Base-by-base conservation (phyloP, 768 basidiomycete species). In the Rhodotorula diobovata region DNA sequence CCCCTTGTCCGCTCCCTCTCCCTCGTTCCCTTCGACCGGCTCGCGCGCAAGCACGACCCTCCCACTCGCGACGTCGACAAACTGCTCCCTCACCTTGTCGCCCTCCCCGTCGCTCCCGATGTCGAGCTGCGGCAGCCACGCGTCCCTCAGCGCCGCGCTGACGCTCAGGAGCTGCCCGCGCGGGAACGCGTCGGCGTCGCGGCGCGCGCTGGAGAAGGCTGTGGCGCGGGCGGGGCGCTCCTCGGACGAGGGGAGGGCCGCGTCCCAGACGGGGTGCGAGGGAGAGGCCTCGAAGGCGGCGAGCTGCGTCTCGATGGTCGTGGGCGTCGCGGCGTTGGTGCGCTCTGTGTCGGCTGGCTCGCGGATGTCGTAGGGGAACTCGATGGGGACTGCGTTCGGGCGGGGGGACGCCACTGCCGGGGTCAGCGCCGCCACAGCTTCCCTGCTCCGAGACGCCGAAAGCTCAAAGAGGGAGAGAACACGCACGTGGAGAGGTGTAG, bases 21-120 rank as follows among this genome's bases (percentile, higher is more conserved):
- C 37, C 21, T 68, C 71, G 1, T 43, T 53, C 4, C 54, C 55
- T 32, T 34, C 28, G 5, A 4, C 32, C 45, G 69, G 30, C 54
- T 61, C 68, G 41, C 68, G 68, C 83, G 89, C 86, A 51, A 95
- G 84, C 14, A 87, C 85, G 21, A 85, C 86, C 72, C 89, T 85
- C 0, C 93, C 93, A 63, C 89, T 87, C 12, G 95, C 83, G 6
- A 96, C 85, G 67, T 94, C 90, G 7, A 93, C 80, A 51, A 96
- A 84, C 66, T 90, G 89, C 71, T 89, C 81, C 48, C 90, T 84
- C 0, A 85, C 85, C 4, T 81, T 82, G 60, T 72, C 30, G 54
- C 73, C 45, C n/a, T 75, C 48, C 15, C 76, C 61, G 39, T 81
- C 80, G 10, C 75, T 41, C 11, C 70, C 73, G 16, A 71, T 23